phyloP scores from a whole-genome alignment of 495 filamentous ascomycete genomes.

The Neurospora tetrasperma region DNA sequence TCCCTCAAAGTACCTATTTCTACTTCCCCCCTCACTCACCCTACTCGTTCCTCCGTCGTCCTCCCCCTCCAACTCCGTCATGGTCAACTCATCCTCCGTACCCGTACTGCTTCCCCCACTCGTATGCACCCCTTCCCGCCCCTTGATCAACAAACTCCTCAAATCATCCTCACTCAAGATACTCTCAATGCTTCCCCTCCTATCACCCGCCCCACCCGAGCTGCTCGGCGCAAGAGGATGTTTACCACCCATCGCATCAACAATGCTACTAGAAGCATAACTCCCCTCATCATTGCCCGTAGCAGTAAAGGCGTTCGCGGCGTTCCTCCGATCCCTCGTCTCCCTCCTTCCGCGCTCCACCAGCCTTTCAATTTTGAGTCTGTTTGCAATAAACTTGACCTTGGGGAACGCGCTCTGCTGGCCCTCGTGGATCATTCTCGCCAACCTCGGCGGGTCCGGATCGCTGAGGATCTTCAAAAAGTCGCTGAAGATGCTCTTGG shows the following conservation, averaged over 20 bases:
- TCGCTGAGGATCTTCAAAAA: conserved; percentile 82
- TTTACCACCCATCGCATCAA: background rate
- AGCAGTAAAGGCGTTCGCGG: background rate
- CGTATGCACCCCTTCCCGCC: background rate
- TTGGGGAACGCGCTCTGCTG: conserved; percentile 83
- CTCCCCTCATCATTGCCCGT: background rate
- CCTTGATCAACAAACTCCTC: conserved; percentile 9
- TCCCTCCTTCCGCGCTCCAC: conserved; percentile 65
- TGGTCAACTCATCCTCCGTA: conserved; percentile 16
- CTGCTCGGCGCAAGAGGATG: background rate
- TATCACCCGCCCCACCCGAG: background rate
- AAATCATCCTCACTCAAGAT: conserved; percentile 21
- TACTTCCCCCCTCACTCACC: background rate
- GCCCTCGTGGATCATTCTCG: conserved; percentile 78
- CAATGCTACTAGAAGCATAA: background rate
- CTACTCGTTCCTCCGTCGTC: background rate
- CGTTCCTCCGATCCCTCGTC: conserved; percentile 38
- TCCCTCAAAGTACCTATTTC: background rate
- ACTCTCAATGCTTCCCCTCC: conserved; percentile 20
- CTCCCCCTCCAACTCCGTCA: conserved; percentile 11
- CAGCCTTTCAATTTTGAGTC: conserved; percentile 69
- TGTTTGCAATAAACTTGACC: conserved; percentile 78
- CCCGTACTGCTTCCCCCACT: background rate
- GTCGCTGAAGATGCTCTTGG: conserved; percentile 59
- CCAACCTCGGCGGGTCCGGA: conserved; percentile 61